Evolutionary conservation across 805 yeast species (phyloP).

Genomic region (Brettanomyces nanus): DNA sequence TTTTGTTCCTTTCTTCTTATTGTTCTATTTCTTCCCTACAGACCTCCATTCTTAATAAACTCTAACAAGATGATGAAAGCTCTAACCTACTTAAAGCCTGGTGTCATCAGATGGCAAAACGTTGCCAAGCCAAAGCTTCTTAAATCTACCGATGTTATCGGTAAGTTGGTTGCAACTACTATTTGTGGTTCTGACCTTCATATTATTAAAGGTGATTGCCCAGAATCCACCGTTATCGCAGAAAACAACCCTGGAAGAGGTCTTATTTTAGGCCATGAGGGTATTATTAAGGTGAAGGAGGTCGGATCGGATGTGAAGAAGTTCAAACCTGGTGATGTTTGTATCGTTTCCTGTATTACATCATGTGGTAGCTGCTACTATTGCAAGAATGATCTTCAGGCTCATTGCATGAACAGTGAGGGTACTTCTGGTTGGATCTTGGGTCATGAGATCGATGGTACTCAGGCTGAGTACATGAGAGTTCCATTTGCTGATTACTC

Average conservation of each 20-base stretch:
- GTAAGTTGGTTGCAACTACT: slow-evolving; percentile 49
- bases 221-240: slow-evolving; percentile 36
- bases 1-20: too few species aligned
- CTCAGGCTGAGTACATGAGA: slow-evolving; percentile 55
- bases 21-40: too few species aligned
- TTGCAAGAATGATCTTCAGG: slow-evolving; percentile 45
- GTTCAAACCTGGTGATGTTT: slow-evolving; percentile 49
- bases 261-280: slow-evolving; percentile 52
- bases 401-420: slow-evolving; percentile 42
- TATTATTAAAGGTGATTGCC: slow-evolving; percentile 53
- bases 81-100: slow-evolving; percentile 37
- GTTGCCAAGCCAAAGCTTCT: slow-evolving; percentile 36
- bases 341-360: slow-evolving; percentile 59
- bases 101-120: slow-evolving; percentile 28
- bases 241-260: slow-evolving; percentile 15
- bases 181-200: slow-evolving; percentile 62
- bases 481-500: slow-evolving; percentile 42
- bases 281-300: slow-evolving; percentile 44
- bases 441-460: slow-evolving; percentile 57
- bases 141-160: slow-evolving; percentile 46
- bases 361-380: slow-evolving; percentile 54
- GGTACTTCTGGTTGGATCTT: slow-evolving; percentile 41
- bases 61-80: slow-evolving; percentile 39
- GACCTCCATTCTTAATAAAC: too few species aligned
- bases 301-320: slow-evolving; percentile 41